Conservation (phyloP, 2,329 filamentous ascomycete species). For the Claviceps arundinis region DNA sequence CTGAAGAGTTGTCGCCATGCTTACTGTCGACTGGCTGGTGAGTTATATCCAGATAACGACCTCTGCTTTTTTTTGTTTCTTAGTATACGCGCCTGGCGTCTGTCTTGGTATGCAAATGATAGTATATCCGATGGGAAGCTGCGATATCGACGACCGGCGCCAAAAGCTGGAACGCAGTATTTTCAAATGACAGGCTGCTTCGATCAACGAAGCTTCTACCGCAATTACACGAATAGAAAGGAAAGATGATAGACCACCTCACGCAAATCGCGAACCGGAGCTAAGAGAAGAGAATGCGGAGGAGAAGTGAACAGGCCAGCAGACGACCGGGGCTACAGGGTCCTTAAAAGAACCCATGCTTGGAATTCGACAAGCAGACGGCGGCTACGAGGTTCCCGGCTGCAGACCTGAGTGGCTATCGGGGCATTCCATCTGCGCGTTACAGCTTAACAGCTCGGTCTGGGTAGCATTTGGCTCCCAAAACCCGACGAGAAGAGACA, state of each 20-base stretch:
- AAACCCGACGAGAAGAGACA: background rate
- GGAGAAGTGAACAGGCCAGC: slow-evolving; percentile 12
- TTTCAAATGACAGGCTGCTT: slow-evolving; percentile 27
- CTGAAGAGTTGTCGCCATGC: slow-evolving; percentile 31
- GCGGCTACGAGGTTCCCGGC: slow-evolving; percentile 15
- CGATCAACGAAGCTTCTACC: slow-evolving; percentile 30
- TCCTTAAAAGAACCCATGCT: slow-evolving; percentile 15
- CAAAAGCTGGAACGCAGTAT: slow-evolving; percentile 11
- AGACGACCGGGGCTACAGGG: slow-evolving; percentile 15
- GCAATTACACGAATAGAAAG: slow-evolving; percentile 14
- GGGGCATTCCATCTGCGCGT: slow-evolving; percentile 7
- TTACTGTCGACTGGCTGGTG: slow-evolving; percentile 8
- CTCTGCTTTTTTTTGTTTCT: background rate
- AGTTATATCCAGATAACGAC: slow-evolving; percentile 18
- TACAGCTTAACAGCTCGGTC: slow-evolving; percentile 6
- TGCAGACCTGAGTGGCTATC: slow-evolving; percentile 14
- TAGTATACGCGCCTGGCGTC: background rate
- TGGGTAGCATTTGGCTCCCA: slow-evolving; percentile 1
- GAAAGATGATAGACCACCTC: slow-evolving; percentile 7
- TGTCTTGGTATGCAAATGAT: background rate
- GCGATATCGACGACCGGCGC: slow-evolving; percentile 23
- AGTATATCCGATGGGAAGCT: slow-evolving; percentile 6
- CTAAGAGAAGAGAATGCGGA: slow-evolving; percentile 23
- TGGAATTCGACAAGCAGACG: slow-evolving; percentile 7
- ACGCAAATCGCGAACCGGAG: slow-evolving; percentile 11